Evolutionary conservation across 2,329 filamentous ascomycete species (phyloP), one percentile per base, ranked within the genome.

Genomic region (Phialemonium atrogriseum): DNA sequence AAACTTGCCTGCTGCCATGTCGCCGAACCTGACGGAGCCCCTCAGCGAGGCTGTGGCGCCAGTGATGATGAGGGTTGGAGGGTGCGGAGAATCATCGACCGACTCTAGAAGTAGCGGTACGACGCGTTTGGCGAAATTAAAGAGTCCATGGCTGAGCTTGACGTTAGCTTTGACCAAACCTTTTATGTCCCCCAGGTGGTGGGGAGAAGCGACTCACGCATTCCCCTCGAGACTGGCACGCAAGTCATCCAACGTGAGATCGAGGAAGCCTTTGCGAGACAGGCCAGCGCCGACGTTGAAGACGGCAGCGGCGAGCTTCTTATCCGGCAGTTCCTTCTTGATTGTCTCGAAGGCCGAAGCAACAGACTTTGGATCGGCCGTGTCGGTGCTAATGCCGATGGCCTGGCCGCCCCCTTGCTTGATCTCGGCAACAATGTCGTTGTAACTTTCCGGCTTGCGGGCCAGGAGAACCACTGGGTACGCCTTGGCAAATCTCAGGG

Each of bases 1-100:
- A 52, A 86, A 93, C 53, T 93, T 94, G 17, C 80, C 81, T 3
- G 77, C 73, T 0, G 85, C 80, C 49, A 94, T 94, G 7, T 71
- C 60, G 1, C 76, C 64, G 54, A 86, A 82, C 10, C 64, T 61
- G 1, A 84, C 77, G 9, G 76, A 80, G 4, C 82, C 83, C 46
- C 79, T 81, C 12, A 89, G 44, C 0, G 80, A 84, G 0, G 85
- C 87, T 0, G 87, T 94, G 0, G 87, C 86, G 19, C 87, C 87
- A 0, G 87, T 94, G 56, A 93, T 83, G 47, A 94, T 80, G 13
- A 94, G 63, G 1, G 81, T 80, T 0, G 86, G 86, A 5, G 86
- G 84, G 48, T 85, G 58, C 19, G 70, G 63, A 0, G 70, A 55
- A 25, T 62, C 58, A 0, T 55, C 54, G 1, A 76, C 70, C 0